Evolutionary conservation across 306 rosid genomes (phyloP).

Genomic region (Arachis hypogaea): DNA sequence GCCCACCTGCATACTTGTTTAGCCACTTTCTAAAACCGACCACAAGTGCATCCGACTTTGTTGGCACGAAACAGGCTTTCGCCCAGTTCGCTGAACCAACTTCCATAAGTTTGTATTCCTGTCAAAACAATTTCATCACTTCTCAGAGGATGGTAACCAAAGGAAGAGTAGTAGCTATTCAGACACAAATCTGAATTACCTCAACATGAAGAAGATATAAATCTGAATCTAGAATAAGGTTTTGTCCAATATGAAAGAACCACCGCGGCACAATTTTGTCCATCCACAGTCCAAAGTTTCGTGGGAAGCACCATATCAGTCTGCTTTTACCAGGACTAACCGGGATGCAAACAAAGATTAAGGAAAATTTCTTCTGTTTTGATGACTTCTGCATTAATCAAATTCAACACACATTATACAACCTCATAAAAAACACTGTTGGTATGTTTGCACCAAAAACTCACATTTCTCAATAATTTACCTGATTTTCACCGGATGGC

Average conservation of each 20-base stretch:
- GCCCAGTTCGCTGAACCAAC: slow-evolving; percentile 70
- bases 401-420: slow-evolving; percentile 1
- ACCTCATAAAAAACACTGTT: not conserved
- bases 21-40: slow-evolving; percentile 87
- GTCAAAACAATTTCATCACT: slow-evolving; percentile 21
- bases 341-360: slow-evolving; percentile 76
- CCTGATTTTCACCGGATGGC: slow-evolving; percentile 61
- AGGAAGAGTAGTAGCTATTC: too few relatives aligned
- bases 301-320: slow-evolving; percentile 84
- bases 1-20: slow-evolving; percentile 73
- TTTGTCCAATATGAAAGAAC: slow-evolving; percentile 86
- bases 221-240: slow-evolving; percentile 90
- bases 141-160: too few relatives aligned
- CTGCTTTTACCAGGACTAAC: slow-evolving; percentile 97
- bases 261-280: slow-evolving; percentile 84
- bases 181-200: slow-evolving; percentile 50
- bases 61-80: slow-evolving; percentile 85
- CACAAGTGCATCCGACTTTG: slow-evolving; percentile 82
- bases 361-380: slow-evolving; percentile 40
- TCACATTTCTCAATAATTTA: slow-evolving; percentile 28
- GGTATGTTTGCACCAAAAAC: not conserved
- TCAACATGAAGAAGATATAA: slow-evolving; percentile 88
- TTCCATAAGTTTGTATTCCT: slow-evolving; percentile 75
- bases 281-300: slow-evolving; percentile 77
- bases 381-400: slow-evolving; percentile 57